phyloP scores from a whole-genome alignment of 345 rosid genomes.

The Lepidium sativum region DNA sequence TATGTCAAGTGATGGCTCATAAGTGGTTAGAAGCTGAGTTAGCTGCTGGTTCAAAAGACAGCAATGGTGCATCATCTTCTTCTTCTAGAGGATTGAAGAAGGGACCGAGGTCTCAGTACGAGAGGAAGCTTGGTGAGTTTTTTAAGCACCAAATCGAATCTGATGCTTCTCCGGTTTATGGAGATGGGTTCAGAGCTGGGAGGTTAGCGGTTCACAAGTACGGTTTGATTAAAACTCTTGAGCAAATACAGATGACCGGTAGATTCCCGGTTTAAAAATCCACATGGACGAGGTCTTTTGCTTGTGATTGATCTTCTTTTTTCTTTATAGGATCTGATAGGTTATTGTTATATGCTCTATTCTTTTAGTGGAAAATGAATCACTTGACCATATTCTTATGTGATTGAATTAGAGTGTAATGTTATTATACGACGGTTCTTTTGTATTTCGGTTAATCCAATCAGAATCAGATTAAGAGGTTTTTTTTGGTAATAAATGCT shows the following conservation, averaged over 20 bases:
- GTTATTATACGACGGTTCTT: constrained; percentile 1
- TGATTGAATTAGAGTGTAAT: background rate
- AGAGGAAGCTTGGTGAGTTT: constrained; percentile 84
- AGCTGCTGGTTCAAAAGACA: constrained; percentile 30
- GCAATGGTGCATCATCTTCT: constrained; percentile 33
- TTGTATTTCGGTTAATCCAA: background rate
- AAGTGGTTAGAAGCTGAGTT: constrained; percentile 81
- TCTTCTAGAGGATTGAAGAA: constrained; percentile 33
- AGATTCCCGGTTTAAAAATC: constrained; percentile 53
- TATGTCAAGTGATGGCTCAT: constrained; percentile 95
- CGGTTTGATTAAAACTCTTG: constrained; percentile 67
- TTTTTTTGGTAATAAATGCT: no score
- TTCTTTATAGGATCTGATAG: constrained; percentile 19
- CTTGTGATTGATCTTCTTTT: background rate
- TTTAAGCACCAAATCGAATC: constrained; percentile 85
- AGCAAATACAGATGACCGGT: constrained; percentile 75
- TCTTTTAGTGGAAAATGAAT: constrained; percentile 18
- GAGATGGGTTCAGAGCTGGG: constrained; percentile 85
- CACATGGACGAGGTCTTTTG: background rate
- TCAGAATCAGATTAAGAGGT: no score
- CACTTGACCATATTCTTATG: background rate
- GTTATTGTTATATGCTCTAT: background rate
- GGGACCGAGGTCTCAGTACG: constrained; percentile 56
- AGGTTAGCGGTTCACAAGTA: constrained; percentile 54
- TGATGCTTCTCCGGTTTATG: constrained; percentile 79